phyloP scores from a whole-genome alignment of 2,329 filamentous ascomycete species.

The Diplodia intermedia region DNA sequence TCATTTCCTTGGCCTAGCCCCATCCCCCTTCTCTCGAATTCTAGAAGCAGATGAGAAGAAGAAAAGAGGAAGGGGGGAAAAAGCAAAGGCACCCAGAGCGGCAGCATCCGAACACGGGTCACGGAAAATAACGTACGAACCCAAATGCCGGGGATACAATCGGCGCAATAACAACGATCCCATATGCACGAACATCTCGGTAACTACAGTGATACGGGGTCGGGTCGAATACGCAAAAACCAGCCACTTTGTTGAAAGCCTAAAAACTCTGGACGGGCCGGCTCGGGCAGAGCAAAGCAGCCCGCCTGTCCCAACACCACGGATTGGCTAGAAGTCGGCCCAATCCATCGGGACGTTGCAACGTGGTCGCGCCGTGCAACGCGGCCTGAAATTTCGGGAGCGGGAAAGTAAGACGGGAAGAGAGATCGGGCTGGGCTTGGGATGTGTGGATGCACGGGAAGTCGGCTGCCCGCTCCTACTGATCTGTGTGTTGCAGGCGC shows the following conservation, averaged over 20 bases:
- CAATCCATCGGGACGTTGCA: not conserved
- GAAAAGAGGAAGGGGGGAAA: not conserved
- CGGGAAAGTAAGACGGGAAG: not conserved
- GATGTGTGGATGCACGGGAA: not conserved
- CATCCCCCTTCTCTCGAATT: not conserved
- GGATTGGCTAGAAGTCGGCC: not conserved
- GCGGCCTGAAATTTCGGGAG: not conserved
- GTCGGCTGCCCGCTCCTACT: not conserved
- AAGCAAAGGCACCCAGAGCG: too few species aligned
- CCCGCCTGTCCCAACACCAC: not conserved
- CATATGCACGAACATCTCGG: not conserved
- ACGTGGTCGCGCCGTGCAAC: not conserved
- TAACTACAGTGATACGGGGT: not conserved
- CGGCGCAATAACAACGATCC: not conserved
- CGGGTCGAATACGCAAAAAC: not conserved
- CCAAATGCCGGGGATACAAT: not conserved
- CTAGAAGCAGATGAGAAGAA: not conserved
- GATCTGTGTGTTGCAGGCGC: not conserved
- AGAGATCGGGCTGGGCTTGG: not conserved
- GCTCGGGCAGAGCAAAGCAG: not conserved
- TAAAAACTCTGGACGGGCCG: not conserved
- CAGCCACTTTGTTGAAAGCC: not conserved
- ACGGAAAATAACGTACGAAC: not conserved
- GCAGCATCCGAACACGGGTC: not conserved
- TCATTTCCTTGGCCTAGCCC: not conserved